These are phyloP conservation scores for Metahyphopichia silvanorum DNA, from an alignment of 805 yeast species.

Conservation along the genomic window DNA sequence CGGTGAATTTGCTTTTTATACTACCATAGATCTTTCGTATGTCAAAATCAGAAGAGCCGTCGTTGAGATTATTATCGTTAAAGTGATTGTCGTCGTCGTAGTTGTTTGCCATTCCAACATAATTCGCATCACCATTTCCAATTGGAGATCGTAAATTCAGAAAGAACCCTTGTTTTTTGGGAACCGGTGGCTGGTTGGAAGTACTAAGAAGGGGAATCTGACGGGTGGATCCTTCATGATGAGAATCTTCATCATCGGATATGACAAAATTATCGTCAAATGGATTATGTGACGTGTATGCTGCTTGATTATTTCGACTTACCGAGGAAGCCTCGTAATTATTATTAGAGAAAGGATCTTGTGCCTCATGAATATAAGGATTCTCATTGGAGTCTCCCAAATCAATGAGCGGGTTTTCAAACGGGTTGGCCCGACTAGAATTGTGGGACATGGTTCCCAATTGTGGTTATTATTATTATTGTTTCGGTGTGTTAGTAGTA, in stretches of 20 bases:
- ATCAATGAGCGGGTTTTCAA: slow-evolving; percentile 25
- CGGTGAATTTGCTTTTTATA: slow-evolving; percentile 18
- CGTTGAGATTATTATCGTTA: slow-evolving; percentile 7
- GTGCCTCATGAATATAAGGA: background rate
- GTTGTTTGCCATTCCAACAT: slow-evolving; percentile 23
- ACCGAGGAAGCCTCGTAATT: background rate
- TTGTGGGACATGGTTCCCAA: too few relatives aligned
- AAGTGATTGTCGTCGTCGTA: slow-evolving; percentile 10
- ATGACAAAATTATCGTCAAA: slow-evolving; percentile 34
- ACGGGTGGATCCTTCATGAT: slow-evolving; percentile 5
- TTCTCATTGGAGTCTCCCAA: slow-evolving; percentile 15
- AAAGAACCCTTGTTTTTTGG: slow-evolving; percentile 20
- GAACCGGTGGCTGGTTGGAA: slow-evolving; percentile 14
- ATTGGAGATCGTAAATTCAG: slow-evolving; percentile 6
- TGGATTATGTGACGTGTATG: slow-evolving; percentile 17
- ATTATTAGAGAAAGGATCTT: too few relatives aligned
- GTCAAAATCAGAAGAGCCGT: slow-evolving; percentile 31
- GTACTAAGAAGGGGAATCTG: slow-evolving; percentile 27
- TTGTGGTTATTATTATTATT: background rate
- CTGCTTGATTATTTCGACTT: background rate
- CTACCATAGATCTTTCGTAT: slow-evolving; percentile 27
- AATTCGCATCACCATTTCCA: slow-evolving; percentile 16
- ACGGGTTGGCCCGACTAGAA: too few relatives aligned
- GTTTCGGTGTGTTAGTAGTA: too few relatives aligned
- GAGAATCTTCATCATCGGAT: slow-evolving; percentile 28